A percentile compares a stretch with the other conserved stretches of the same genome.
Evolutionary conservation across 371 early-diverging fungal species (phyloP).

Genomic region (Rhizopus delemar): DNA sequence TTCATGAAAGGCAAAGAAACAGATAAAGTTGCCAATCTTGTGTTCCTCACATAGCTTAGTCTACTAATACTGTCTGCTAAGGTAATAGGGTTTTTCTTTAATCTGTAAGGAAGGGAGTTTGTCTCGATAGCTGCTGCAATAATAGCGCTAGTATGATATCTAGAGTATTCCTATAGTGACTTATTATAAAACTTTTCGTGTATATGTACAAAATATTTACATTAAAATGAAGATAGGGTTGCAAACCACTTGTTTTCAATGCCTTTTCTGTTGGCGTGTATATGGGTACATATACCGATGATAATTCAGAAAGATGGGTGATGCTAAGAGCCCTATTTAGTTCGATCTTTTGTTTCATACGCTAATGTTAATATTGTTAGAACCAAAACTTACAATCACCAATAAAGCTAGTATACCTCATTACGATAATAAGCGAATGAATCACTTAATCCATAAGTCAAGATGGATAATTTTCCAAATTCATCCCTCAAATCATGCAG

Average conservation of each 20-base stretch:
- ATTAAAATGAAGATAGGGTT: conserved; percentile 30
- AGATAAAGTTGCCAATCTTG: conserved; percentile 48
- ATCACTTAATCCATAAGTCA: conserved; percentile 64
- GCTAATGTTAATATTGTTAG: conserved; percentile 22
- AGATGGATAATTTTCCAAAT: conserved; percentile 69
- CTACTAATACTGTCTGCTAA: conserved; percentile 46
- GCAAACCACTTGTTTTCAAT: conserved; percentile 27
- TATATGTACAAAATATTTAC: conserved; percentile 9
- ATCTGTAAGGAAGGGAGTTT: conserved; percentile 55
- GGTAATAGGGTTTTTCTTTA: conserved; percentile 38
- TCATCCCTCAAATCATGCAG: conserved; percentile 76
- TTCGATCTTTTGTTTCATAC: conserved; percentile 34
- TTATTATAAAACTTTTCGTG: neutral
- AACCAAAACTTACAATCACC: neutral
- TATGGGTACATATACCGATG: conserved; percentile 63
- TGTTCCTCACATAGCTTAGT: conserved; percentile 53
- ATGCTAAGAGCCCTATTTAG: conserved; percentile 58
- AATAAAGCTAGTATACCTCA: conserved; percentile 28
- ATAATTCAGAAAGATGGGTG: conserved; percentile 47
- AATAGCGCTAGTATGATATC: conserved; percentile 70
- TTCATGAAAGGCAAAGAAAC: conserved; percentile 51
- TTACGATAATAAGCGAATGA: conserved; percentile 24
- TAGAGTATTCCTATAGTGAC: conserved; percentile 35
- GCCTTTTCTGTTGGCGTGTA: conserved; percentile 35
- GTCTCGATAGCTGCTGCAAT: conserved; percentile 69